A percentile compares a stretch with the other conserved stretches of the same genome.
Conservation (phyloP, 331 rosid genomes). For the Phaseolus coccineus region DNA sequence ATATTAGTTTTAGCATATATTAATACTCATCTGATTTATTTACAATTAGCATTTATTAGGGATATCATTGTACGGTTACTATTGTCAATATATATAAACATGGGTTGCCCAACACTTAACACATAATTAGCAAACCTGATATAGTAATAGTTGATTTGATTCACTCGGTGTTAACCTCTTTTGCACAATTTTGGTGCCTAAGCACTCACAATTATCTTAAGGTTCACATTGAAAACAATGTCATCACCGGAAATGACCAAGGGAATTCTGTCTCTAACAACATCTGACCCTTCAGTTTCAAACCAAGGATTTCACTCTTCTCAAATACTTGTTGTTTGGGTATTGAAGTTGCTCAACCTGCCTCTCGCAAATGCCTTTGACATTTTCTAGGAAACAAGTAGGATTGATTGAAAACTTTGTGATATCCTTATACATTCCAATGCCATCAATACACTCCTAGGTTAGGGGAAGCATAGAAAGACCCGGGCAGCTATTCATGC, state of each 20-base stretch:
- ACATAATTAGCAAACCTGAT: neutral
- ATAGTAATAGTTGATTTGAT: neutral
- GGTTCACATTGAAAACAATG: neutral
- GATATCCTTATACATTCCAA: neutral
- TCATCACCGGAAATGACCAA: neutral
- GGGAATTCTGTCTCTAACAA: neutral
- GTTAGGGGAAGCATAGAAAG: neutral
- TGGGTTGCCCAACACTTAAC: neutral
- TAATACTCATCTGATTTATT: neutral
- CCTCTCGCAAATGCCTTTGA: neutral
- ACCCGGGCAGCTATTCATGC: neutral
- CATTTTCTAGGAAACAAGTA: neutral
- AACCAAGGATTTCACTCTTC: neutral
- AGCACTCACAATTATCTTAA: neutral
- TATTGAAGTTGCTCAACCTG: neutral
- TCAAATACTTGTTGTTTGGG: neutral
- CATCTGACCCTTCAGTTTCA: neutral
- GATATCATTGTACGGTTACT: neutral
- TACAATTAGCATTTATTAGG: neutral
- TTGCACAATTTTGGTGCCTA: neutral
- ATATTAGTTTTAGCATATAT: neutral
- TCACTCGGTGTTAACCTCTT: neutral
- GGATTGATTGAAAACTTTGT: neutral
- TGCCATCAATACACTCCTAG: neutral
- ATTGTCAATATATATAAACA: neutral